Evolutionary conservation across 2,329 filamentous ascomycete genomes (phyloP), one percentile per base, ranked within the genome.

Genomic region (Ascochyta lentis): DNA sequence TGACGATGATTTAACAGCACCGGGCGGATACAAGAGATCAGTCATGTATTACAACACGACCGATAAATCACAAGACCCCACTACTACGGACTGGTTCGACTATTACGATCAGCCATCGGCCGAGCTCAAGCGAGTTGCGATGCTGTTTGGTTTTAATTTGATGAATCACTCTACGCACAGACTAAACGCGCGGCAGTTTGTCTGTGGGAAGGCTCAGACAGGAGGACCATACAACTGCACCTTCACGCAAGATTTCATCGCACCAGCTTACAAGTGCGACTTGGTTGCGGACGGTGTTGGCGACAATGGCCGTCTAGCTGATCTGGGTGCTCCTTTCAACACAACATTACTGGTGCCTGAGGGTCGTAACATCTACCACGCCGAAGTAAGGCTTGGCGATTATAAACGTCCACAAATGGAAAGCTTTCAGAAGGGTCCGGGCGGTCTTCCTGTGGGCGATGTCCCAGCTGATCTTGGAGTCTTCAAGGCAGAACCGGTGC

Each of bases 21-120:
- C 68, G 40, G 66, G 66, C 6, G 61, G 56, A 7, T 66, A 61
- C 26, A 70, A 65, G 46, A 66, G 61, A 45, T 71, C 69, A 0
- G 16, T 74, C 6, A 67, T 72, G 57, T 75, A 64, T 47, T 73
- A 66, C 53, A 76, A 76, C 33, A 76, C 73, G 2, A 76, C 73
- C 1, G 68, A 72, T 43, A 48, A 59, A 41, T 52, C 54, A 9
- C 13, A n/a, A 15, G 12, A 41, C 2, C 44, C 49, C 7, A 46
- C 34, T 0, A 45, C 23, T 10, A 19, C 40, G 5, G 67, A 66
- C 0, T 73, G 65, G 60, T 75, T 73, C 31, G 73, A 76, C 41
- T 76, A 75, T 31, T 76, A 69, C 42, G 72, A 75, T 29, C 67
- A 72, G 48, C 72, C 72, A 1, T 73, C 71, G 16, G 61, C 67